phyloP scores from a whole-genome alignment of 2,329 filamentous ascomycete species.

The Pochonia chlamydosporia region DNA sequence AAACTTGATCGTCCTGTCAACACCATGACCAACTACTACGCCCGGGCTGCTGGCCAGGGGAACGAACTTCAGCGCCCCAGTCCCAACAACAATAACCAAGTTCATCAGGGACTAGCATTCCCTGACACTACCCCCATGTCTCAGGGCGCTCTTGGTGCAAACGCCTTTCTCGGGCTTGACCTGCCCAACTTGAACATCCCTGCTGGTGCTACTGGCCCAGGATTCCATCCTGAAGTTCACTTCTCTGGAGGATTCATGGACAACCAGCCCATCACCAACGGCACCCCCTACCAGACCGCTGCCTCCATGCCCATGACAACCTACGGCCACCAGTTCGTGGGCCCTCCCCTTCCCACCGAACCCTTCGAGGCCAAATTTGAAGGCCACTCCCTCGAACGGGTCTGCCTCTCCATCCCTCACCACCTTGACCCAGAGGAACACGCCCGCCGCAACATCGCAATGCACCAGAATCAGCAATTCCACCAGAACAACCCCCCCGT shows the following conservation, averaged over 20 bases:
- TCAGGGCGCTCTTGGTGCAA: not conserved
- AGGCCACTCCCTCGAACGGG: conserved; percentile 13
- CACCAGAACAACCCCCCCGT: conserved; percentile 19
- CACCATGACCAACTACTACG: not conserved
- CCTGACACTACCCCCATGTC: not conserved
- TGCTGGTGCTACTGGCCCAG: too few species aligned
- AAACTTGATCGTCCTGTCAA: too few species aligned
- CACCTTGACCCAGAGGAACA: conserved; percentile 12
- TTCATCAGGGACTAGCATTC: not conserved
- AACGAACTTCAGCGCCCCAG: not conserved
- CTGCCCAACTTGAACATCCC: not conserved
- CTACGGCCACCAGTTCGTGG: not conserved
- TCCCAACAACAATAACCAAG: not conserved
- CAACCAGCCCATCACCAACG: not conserved
- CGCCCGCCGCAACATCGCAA: conserved; percentile 11
- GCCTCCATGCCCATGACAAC: not conserved
- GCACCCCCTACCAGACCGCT: not conserved
- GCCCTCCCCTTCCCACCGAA: not conserved
- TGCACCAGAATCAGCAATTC: conserved; percentile 16
- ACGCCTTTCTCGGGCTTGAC: not conserved
- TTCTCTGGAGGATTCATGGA: not conserved
- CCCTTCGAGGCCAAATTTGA: conserved; percentile 4
- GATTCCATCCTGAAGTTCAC: not conserved
- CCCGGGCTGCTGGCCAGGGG: not conserved
- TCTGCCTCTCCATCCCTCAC: conserved; percentile 16